phyloP scores from a whole-genome alignment of 495 filamentous ascomycete genomes.

The Hypoxylon fragiforme region DNA sequence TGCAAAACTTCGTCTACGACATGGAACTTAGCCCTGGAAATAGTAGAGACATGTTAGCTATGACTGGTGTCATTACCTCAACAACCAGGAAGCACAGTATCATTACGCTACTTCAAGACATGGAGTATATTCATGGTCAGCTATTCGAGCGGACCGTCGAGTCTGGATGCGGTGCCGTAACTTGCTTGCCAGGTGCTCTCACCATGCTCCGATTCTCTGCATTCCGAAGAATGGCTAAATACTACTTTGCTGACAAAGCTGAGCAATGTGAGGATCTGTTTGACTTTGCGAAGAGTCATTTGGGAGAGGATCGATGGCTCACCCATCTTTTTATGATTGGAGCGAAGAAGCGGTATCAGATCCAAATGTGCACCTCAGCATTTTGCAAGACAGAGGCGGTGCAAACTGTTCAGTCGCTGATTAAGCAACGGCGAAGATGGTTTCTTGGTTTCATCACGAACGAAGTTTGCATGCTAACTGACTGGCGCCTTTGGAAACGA shows the following conservation, averaged over 20 bases:
- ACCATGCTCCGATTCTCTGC: conserved; percentile 96
- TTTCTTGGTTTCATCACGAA: conserved; percentile 98
- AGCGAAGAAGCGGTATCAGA: conserved; percentile 88
- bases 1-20: conserved; percentile 98
- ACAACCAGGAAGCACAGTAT: conserved; percentile 88
- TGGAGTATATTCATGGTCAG: conserved; percentile 98
- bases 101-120: conserved; percentile 92
- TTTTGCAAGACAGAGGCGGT: conserved; percentile 99
- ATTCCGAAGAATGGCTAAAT: conserved; percentile 95
- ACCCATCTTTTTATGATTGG: conserved; percentile 99
- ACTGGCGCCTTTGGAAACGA: conserved; percentile 84
- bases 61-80: conserved; percentile 97
- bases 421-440: conserved; percentile 96
- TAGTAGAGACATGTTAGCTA: conserved; percentile 91
- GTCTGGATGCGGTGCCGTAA: conserved; percentile 92
- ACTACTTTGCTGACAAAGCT: conserved; percentile 97
- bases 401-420: conserved; percentile 78
- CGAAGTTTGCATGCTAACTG: conserved; percentile 97
- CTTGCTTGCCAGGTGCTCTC: conserved; percentile 90
- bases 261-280: conserved; percentile 96
- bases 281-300: conserved; percentile 92
- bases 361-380: conserved; percentile 94
- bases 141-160: conserved; percentile 97
- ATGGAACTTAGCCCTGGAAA: conserved; percentile 98
- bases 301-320: conserved; percentile 96